These are phyloP conservation scores for Golubevia pallescens DNA, from an alignment of 1,284 basidiomycete genomes.

Conservation along the genomic window DNA sequence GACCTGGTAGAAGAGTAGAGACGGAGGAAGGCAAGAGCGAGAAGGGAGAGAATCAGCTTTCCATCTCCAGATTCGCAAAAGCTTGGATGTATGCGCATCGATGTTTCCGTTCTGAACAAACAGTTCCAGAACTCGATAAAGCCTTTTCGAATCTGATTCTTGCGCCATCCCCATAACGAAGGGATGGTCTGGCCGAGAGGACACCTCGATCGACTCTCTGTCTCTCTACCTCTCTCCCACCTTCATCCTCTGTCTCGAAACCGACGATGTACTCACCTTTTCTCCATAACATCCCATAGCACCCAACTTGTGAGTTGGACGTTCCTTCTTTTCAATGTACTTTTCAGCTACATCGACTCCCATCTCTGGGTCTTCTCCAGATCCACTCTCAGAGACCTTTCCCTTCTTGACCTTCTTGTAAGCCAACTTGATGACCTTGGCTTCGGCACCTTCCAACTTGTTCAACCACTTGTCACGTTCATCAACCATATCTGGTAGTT, in stretches of 20 bases:
- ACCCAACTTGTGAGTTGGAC: conserved; percentile 58
- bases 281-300: conserved; percentile 52
- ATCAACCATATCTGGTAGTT: conserved; percentile 53
- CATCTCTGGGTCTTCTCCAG: conserved; percentile 31
- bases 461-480: conserved; percentile 49
- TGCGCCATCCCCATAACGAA: no score
- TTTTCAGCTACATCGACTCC: conserved; percentile 41
- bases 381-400: conserved; percentile 31
- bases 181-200: no score
- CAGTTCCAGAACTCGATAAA: neutral
- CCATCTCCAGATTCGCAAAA: no score
- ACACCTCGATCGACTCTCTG: no score
- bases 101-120: no score
- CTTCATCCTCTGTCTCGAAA: no score
- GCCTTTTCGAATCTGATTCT: neutral
- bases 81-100: no score
- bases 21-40: neutral
- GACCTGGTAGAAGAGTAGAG: conserved; percentile 14
- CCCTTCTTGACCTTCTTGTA: conserved; percentile 61
- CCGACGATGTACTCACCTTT: conserved; percentile 19
- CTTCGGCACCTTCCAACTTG: conserved; percentile 57
- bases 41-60: neutral
- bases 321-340: conserved; percentile 58
- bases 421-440: conserved; percentile 52
- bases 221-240: no score